phyloP scores from a whole-genome alignment of 495 filamentous ascomycete genomes.

The Penicillium verhagenii region DNA sequence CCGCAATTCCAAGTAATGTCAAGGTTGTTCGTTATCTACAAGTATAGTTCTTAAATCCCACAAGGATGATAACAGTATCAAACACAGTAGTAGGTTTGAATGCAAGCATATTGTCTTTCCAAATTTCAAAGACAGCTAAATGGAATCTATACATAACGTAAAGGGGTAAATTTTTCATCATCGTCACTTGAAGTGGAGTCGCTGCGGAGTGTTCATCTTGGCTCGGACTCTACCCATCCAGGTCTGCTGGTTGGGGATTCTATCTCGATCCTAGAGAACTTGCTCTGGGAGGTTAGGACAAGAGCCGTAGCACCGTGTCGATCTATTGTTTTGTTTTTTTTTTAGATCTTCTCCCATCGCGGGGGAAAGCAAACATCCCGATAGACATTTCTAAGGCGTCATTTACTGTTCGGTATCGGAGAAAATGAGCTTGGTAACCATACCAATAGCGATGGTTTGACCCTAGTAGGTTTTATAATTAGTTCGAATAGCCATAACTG shows the following conservation, averaged over 20 bases:
- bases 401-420: constrained; percentile 38
- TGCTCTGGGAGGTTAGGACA: neutral
- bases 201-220: constrained; percentile 16
- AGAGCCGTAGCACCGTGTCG: neutral
- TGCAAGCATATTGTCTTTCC: constrained; percentile 25
- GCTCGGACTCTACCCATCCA: constrained; percentile 24
- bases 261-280: neutral
- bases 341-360: constrained; percentile 13
- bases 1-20: neutral
- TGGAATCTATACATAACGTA: constrained; percentile 24
- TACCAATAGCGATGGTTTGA: constrained; percentile 95
- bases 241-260: constrained; percentile 8
- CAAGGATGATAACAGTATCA: no score
- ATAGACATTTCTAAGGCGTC: constrained; percentile 4
- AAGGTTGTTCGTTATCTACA: neutral
- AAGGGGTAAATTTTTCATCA: constrained; percentile 37
- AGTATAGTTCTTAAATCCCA: no score
- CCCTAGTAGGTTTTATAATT: constrained; percentile 51
- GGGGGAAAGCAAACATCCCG: constrained; percentile 10
- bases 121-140: constrained; percentile 12
- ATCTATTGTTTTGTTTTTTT: no score
- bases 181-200: constrained; percentile 36
- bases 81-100: neutral
- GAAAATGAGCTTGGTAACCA: constrained; percentile 81
- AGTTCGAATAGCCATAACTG: constrained; percentile 17